These are phyloP conservation scores for Heimioporus sp. DNA, from an alignment of 768 basidiomycete species.

Conservation along the genomic window DNA sequence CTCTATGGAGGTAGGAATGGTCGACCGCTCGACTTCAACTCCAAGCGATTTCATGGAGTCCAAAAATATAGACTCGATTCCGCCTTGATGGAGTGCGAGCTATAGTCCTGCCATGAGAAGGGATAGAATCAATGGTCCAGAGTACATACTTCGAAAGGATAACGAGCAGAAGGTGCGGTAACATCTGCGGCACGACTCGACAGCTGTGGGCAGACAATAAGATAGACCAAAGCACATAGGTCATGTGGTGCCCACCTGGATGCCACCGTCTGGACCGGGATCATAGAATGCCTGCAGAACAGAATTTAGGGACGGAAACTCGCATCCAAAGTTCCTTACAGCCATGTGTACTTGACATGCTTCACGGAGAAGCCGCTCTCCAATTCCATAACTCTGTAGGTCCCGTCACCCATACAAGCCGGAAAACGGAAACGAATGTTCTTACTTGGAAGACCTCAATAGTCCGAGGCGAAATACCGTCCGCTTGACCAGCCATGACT, in stretches of 20 bases:
- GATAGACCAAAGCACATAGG: not conserved
- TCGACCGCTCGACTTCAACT: slow-evolving; percentile 33
- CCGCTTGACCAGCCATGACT: slow-evolving; percentile 28
- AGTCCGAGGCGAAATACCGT: slow-evolving; percentile 26
- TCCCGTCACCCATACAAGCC: not conserved
- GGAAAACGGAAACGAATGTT: not conserved
- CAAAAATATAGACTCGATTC: slow-evolving; percentile 33
- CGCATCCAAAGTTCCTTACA: slow-evolving; percentile 36
- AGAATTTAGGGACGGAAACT: not conserved
- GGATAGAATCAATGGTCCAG: not conserved
- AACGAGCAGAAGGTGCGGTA: slow-evolving; percentile 58
- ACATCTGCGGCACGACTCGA: slow-evolving; percentile 62
- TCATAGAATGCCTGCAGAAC: slow-evolving; percentile 70
- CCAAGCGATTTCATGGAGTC: slow-evolving; percentile 32
- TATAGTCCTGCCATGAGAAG: slow-evolving; percentile 5
- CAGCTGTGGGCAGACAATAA: slow-evolving; percentile 38
- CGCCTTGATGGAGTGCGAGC: slow-evolving; percentile 35
- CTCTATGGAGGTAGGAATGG: slow-evolving; percentile 26
- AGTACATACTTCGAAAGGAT: slow-evolving; percentile 60
- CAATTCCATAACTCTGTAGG: slow-evolving; percentile 70
- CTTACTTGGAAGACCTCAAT: slow-evolving; percentile 46
- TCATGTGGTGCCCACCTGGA: slow-evolving; percentile 41
- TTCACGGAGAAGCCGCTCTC: slow-evolving; percentile 56
- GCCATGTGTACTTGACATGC: slow-evolving; percentile 67
- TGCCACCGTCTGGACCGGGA: slow-evolving; percentile 56